Percentiles rank a stretch among this genome's conserved stretches.
Evolutionary conservation across 495 filamentous ascomycete species (phyloP).

Genomic region (Cercophora samala): DNA sequence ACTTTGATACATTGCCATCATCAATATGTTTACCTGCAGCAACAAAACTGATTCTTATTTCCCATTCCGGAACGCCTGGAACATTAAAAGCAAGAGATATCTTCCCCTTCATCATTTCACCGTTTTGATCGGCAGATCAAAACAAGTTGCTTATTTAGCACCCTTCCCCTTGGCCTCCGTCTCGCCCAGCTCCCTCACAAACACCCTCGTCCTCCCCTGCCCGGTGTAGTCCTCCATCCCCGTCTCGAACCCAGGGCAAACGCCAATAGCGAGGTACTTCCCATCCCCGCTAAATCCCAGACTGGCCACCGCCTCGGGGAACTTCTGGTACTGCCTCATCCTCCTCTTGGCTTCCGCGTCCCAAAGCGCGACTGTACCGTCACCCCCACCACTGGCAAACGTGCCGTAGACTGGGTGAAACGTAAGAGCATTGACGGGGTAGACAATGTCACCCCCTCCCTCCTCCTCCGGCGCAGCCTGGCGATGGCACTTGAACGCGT

Average conservation of each 20-base stretch:
- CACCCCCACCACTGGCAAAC: slow-evolving; percentile 89
- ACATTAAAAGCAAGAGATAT: background rate
- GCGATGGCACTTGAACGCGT: slow-evolving; percentile 98
- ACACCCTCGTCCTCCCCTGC: slow-evolving; percentile 70
- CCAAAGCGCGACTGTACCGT: slow-evolving; percentile 93
- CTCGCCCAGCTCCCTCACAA: slow-evolving; percentile 77
- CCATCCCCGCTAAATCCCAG: slow-evolving; percentile 76
- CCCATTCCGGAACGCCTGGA: background rate
- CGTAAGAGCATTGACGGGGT: slow-evolving; percentile 88
- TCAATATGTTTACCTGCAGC: background rate
- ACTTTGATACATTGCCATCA: background rate
- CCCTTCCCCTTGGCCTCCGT: slow-evolving; percentile 87
- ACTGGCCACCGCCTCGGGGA: slow-evolving; percentile 70
- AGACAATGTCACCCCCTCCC: slow-evolving; percentile 79
- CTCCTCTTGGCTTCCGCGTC: slow-evolving; percentile 89
- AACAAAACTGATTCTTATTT: background rate
- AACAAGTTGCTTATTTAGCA: slow-evolving; percentile 37
- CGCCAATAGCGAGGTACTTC: slow-evolving; percentile 75
- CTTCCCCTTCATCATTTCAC: background rate
- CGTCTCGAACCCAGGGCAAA: slow-evolving; percentile 90
- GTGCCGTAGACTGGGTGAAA: slow-evolving; percentile 91
- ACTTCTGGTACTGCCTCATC: slow-evolving; percentile 84
- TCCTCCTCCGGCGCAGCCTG: slow-evolving; percentile 51
- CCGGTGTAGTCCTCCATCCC: slow-evolving; percentile 68
- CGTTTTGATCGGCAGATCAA: background rate